phyloP scores from a whole-genome alignment of 2,329 filamentous ascomycete species.

The Waltergamsia citrina region DNA sequence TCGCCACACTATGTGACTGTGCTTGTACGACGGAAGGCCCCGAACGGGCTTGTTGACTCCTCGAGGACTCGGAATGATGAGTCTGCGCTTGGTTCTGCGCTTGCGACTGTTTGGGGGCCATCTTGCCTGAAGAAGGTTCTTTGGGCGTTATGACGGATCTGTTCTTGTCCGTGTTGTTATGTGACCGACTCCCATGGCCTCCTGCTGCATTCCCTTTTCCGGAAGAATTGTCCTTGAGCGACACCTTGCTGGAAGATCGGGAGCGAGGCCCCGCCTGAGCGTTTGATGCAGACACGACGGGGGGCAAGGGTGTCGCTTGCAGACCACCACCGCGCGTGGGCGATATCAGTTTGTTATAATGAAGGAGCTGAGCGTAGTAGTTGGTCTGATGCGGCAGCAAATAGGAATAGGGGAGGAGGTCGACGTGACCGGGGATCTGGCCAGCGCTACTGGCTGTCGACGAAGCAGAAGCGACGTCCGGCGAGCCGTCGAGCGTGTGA shows the following conservation, averaged over 20 bases:
- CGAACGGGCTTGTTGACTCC: constrained; percentile 18
- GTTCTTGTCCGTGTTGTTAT: constrained; percentile 48
- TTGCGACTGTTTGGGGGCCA: constrained; percentile 29
- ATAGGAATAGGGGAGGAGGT: constrained; percentile 44
- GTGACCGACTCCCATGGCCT: constrained; percentile 57
- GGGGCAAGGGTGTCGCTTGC: constrained; percentile 44
- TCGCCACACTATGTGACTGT: constrained; percentile 21
- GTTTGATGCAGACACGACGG: constrained; percentile 44
- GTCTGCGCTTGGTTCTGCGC: constrained; percentile 13
- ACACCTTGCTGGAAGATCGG: constrained; percentile 51
- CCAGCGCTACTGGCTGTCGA: constrained; percentile 9
- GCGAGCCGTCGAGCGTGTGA: constrained; percentile 18
- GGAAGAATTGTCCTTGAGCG: constrained; percentile 39
- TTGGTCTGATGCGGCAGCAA: constrained; percentile 45
- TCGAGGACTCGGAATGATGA: constrained; percentile 21
- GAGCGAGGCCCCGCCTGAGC: constrained; percentile 47
- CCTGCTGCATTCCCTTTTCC: constrained; percentile 38
- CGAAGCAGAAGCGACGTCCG: constrained; percentile 7
- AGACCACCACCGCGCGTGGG: constrained; percentile 45
- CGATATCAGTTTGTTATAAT: constrained; percentile 58
- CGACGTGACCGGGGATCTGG: constrained; percentile 33
- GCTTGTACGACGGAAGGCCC: constrained; percentile 12
- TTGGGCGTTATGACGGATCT: constrained; percentile 52
- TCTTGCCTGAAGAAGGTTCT: constrained; percentile 37
- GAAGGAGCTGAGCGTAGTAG: constrained; percentile 52